Evolutionary conservation across 1,284 basidiomycete species (phyloP).

Genomic region (Mycena citricolor): DNA sequence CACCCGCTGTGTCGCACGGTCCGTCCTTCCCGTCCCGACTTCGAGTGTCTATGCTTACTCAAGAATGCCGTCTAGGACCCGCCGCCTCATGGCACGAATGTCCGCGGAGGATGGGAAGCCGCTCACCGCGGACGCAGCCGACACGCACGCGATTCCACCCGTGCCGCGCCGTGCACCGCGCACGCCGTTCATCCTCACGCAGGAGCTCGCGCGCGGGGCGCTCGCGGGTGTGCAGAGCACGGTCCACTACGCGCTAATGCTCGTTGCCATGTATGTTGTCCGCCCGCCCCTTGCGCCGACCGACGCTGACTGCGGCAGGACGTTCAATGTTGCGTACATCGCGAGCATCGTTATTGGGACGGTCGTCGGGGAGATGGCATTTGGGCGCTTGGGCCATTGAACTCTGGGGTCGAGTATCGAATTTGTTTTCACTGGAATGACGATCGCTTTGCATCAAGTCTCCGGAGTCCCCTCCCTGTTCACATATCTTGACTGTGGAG

Average conservation of each 20-base stretch:
- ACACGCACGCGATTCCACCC: neutral
- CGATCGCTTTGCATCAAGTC: too few relatives aligned
- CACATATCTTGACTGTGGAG: too few relatives aligned
- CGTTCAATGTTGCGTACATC: conserved; percentile 27
- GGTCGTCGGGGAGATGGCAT: conserved; percentile 25
- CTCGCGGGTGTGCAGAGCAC: conserved; percentile 22
- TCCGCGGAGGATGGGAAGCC: too few relatives aligned
- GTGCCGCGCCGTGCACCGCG: neutral
- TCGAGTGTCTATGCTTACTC: too few relatives aligned
- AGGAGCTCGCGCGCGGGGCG: conserved; percentile 24
- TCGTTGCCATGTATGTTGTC: conserved; percentile 25
- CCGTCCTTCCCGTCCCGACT: neutral
- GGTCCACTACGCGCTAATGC: conserved; percentile 27
- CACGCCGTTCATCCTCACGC: conserved; percentile 24
- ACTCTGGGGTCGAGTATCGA: too few relatives aligned
- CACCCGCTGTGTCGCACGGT: conserved; percentile 6
- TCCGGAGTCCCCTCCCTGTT: too few relatives aligned
- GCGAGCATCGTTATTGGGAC: conserved; percentile 26
- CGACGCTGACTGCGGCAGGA: conserved; percentile 17
- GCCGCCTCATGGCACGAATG: too few relatives aligned
- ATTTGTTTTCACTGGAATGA: too few relatives aligned
- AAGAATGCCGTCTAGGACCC: too few relatives aligned
- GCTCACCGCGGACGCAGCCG: neutral
- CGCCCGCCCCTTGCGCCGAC: neutral
- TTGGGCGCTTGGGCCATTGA: conserved; percentile 23